Percentiles rank a stretch among this genome's conserved stretches.
Evolutionary conservation across 768 basidiomycete genomes (phyloP).

Genomic region (Leccinellum rugosiceps): DNA sequence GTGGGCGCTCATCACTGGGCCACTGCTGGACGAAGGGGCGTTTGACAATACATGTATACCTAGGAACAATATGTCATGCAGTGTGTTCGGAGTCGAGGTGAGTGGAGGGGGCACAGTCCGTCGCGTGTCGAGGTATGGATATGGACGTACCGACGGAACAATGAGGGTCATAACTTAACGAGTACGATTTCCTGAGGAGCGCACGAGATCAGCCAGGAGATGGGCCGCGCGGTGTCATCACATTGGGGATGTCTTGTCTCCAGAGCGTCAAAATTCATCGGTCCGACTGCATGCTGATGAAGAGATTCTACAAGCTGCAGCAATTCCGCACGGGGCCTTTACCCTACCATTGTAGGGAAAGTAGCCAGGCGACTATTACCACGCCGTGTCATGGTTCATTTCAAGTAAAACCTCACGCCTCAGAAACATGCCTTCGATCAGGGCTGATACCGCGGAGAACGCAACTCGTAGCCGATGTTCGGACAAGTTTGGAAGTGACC

Average conservation of each 20-base stretch:
- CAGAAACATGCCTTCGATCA: background rate
- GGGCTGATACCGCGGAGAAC: too few species aligned
- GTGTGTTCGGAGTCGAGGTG: background rate
- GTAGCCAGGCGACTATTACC: background rate
- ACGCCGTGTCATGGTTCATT: background rate
- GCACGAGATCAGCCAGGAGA: background rate
- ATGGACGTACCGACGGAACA: background rate
- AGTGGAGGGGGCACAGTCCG: background rate
- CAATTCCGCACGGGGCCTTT: too few species aligned
- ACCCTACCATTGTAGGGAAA: background rate
- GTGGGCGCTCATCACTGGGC: background rate
- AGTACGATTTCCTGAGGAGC: background rate
- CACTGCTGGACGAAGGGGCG: background rate
- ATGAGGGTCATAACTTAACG: background rate
- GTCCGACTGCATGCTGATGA: background rate
- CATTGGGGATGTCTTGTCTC: background rate
- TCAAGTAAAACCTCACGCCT: background rate
- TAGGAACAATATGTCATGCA: constrained; percentile 3
- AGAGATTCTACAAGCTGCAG: background rate
- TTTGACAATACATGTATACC: background rate
- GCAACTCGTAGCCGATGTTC: background rate
- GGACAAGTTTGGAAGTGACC: background rate
- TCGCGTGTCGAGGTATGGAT: background rate
- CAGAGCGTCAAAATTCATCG: background rate
- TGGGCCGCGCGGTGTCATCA: background rate